phyloP scores from a whole-genome alignment of 2,329 filamentous ascomycete species.

The Emmonsiellopsis sp. region DNA sequence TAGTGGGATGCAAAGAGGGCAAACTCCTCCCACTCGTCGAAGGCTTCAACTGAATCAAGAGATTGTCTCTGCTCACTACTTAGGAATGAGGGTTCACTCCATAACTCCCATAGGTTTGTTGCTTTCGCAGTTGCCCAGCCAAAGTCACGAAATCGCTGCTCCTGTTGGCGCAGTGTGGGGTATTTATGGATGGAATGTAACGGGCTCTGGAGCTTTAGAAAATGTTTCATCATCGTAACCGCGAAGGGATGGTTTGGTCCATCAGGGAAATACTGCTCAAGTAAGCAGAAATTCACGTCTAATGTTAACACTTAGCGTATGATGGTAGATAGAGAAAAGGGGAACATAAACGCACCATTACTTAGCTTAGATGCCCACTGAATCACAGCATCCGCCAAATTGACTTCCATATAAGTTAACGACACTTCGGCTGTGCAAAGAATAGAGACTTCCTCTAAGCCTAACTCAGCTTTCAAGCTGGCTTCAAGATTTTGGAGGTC shows the following conservation, averaged over 20 bases:
- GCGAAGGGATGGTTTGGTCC: slow-evolving; percentile 75
- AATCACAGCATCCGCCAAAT: slow-evolving; percentile 64
- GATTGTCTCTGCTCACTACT: slow-evolving; percentile 46
- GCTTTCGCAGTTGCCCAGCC: slow-evolving; percentile 58
- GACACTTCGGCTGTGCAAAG: slow-evolving; percentile 86
- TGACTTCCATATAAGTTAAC: slow-evolving; percentile 76
- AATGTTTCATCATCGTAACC: slow-evolving; percentile 73
- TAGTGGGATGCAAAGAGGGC: slow-evolving; percentile 78
- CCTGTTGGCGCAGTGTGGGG: slow-evolving; percentile 56
- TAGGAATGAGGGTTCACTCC: slow-evolving; percentile 62
- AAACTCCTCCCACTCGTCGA: slow-evolving; percentile 96
- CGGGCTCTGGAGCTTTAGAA: slow-evolving; percentile 68
- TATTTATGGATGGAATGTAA: slow-evolving; percentile 66
- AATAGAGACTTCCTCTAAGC: slow-evolving; percentile 48
- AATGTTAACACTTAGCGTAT: slow-evolving; percentile 1
- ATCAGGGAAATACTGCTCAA: slow-evolving; percentile 79
- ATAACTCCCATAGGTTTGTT: slow-evolving; percentile 71
- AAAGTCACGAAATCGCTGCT: slow-evolving; percentile 54
- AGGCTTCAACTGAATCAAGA: slow-evolving; percentile 66
- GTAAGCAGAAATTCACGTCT: slow-evolving; percentile 67
- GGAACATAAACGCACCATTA: slow-evolving; percentile 43
- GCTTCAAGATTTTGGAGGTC: slow-evolving; percentile 53
- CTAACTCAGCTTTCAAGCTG: slow-evolving; percentile 49
- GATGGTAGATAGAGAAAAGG: not conserved
- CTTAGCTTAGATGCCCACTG: slow-evolving; percentile 65